Percentiles rank a stretch among this genome's conserved stretches.
phyloP scores from a whole-genome alignment of 2,329 filamentous ascomycete genomes.

The Ophiostoma tasmaniense region DNA sequence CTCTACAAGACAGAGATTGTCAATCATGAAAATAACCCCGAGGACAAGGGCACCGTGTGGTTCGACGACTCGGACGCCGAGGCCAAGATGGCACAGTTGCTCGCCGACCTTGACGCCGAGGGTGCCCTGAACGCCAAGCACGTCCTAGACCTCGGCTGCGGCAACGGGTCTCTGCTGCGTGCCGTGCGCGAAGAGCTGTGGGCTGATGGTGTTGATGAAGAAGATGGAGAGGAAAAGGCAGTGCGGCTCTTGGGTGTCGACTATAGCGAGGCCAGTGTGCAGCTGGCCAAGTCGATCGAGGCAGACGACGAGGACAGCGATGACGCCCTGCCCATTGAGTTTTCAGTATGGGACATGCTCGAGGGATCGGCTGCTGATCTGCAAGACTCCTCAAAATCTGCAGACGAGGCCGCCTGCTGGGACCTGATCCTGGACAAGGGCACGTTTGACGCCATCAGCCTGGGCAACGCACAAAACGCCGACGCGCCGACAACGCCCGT shows the following conservation, averaged over 20 bases:
- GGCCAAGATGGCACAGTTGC: constrained; percentile 64
- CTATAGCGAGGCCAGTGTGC: constrained; percentile 68
- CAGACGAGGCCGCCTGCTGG: constrained; percentile 45
- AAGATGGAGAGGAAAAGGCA: constrained; percentile 52
- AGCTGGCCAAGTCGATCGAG: constrained; percentile 61
- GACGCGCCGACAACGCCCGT: constrained; percentile 35
- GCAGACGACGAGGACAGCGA: constrained; percentile 21
- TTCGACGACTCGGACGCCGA: constrained; percentile 91
- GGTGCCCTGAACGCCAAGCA: constrained; percentile 31
- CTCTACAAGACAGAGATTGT: constrained; percentile 63
- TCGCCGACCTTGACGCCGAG: constrained; percentile 35
- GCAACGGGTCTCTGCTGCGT: constrained; percentile 88
- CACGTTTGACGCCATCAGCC: constrained; percentile 88
- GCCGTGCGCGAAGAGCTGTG: constrained; percentile 52
- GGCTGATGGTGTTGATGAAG: constrained; percentile 37
- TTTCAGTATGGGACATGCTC: constrained; percentile 57
- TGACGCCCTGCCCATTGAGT: constrained; percentile 29
- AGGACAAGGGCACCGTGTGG: constrained; percentile 86
- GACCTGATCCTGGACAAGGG: constrained; percentile 96
- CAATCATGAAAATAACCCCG: constrained; percentile 63
- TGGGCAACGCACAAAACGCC: constrained; percentile 45
- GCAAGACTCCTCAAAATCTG: not conserved
- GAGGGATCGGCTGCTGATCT: constrained; percentile 23
- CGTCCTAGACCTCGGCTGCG: constrained; percentile 84
- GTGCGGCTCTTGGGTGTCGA: constrained; percentile 78